Base-by-base conservation (phyloP, 306 rosid genomes). In the Prinsepia uniflora region DNA sequence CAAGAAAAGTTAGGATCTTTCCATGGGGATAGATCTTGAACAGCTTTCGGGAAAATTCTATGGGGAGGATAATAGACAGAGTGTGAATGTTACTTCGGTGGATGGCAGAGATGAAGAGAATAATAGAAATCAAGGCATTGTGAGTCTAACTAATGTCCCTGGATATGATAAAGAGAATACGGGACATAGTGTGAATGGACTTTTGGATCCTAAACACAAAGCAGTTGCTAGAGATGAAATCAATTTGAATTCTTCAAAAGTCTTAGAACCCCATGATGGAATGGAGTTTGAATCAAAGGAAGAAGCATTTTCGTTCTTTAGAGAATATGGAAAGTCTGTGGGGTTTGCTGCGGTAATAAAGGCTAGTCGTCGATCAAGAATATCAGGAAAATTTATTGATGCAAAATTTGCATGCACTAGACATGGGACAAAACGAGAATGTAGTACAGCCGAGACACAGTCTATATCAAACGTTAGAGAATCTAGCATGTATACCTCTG, bases 211-310 rank as follows among this genome's bases (percentile, higher is more conserved):
- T 47, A 52, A 53, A 66, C 74, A 59, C 63, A 71, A 24, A 24
- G 55, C 42, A 13, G 59, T 63, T 52, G 36, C 76, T 47, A 76
- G 77, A 66, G 75, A 68, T 54, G 81, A 24, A 34, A 70, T 76
- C 40, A 79, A 69, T 73, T 76, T 59, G 74, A 76, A 52, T 71
- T 65, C 76, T 72, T 55, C 61, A 47, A 79, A 73, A 53, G 24
- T 5, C 34, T 7, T 61, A 53, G 79, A 80, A 84, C 82, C 78
- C 17, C 76, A 50, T 62, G 79, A 66, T 45, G 83, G 74, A 65
- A 74, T 78, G 87, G 87, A 75, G 46, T 84, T 84, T 46, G 87
- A 84, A 57, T 84, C 85, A 18, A 78, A 84, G 80, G 87, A 84
- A 73, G 78, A 66, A 30, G 83, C 85, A 8, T 84, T 80, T 58